Conservation (phyloP, 148 eudicot genomes). For the Persicaria maculosa region DNA sequence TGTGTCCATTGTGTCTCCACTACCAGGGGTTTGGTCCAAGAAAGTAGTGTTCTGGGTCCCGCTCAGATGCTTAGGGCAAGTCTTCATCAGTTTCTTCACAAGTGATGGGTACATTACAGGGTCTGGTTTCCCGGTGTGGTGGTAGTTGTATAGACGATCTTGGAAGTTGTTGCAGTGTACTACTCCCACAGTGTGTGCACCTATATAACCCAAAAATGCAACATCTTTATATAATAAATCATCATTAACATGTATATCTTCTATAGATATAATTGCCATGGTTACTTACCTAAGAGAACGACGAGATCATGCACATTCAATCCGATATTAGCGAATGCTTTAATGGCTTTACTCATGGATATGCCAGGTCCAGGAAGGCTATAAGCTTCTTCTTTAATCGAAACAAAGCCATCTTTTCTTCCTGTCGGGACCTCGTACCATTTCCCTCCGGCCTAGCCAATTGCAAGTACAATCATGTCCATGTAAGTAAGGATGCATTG, state of each 20-base stretch:
- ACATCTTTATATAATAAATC: too few relatives aligned
- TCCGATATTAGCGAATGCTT: slow-evolving; percentile 24
- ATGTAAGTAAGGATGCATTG: not conserved
- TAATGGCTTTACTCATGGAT: slow-evolving; percentile 15
- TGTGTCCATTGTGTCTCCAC: slow-evolving; percentile 11
- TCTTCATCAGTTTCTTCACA: slow-evolving; percentile 11
- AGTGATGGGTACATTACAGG: slow-evolving; percentile 21
- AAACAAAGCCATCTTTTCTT: slow-evolving; percentile 39
- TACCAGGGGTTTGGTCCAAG: slow-evolving; percentile 13
- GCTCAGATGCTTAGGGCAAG: slow-evolving; percentile 26
- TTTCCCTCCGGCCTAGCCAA: slow-evolving; percentile 38
- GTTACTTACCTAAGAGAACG: slow-evolving; percentile 24
- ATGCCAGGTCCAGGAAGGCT: slow-evolving; percentile 28
- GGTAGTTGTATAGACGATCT: slow-evolving; percentile 19
- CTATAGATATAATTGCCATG: too few relatives aligned
- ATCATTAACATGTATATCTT: too few relatives aligned
- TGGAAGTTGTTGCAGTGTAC: slow-evolving; percentile 19
- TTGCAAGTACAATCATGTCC: not conserved
- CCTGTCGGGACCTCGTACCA: slow-evolving; percentile 44
- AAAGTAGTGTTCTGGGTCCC: not conserved
- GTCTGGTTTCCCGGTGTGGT: slow-evolving; percentile 32
- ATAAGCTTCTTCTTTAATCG: slow-evolving; percentile 21
- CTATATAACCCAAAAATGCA: too few relatives aligned
- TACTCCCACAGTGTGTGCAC: slow-evolving; percentile 19
- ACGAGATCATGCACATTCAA: slow-evolving; percentile 27